Evolutionary conservation across 169 alveolate species (phyloP).

Genomic region (Ichthyophthirius multifiliis): DNA sequence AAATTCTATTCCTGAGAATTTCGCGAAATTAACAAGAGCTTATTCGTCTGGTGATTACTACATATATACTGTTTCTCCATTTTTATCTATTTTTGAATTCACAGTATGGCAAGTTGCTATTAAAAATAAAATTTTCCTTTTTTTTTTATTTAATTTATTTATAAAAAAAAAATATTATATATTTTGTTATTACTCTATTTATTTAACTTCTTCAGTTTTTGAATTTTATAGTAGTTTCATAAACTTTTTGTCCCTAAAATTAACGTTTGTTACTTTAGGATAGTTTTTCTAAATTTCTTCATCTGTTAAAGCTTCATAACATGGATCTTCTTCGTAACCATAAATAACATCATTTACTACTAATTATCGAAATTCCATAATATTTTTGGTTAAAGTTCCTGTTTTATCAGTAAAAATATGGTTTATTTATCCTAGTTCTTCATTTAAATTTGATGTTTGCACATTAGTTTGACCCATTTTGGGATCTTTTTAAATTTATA

Average conservation of each 20-base stretch:
- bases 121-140: constrained; percentile 40
- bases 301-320: constrained; percentile 40
- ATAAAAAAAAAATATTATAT: constrained; percentile 52
- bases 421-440: constrained; percentile 80
- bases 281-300: constrained; percentile 33
- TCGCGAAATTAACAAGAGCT: constrained; percentile 82
- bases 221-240: constrained; percentile 9
- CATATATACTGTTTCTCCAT: constrained; percentile 54
- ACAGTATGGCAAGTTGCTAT: constrained; percentile 75
- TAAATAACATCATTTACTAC: background rate
- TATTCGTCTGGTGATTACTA: constrained; percentile 91
- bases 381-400: constrained; percentile 78
- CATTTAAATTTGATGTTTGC: constrained; percentile 74
- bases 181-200: constrained; percentile 53
- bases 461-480: constrained; percentile 73
- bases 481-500: constrained; percentile 86
- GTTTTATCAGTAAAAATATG: constrained; percentile 75
- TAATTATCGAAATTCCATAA: constrained; percentile 63
- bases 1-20: constrained; percentile 55
- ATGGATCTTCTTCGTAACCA: background rate
- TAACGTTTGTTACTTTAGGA: constrained; percentile 59
- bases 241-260: constrained; percentile 48
- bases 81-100: constrained; percentile 46
- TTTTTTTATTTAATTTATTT: constrained; percentile 54
- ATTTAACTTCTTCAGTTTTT: constrained; percentile 47